phyloP scores from a whole-genome alignment of 2,329 filamentous ascomycete genomes.

The Cladosporium sp. region DNA sequence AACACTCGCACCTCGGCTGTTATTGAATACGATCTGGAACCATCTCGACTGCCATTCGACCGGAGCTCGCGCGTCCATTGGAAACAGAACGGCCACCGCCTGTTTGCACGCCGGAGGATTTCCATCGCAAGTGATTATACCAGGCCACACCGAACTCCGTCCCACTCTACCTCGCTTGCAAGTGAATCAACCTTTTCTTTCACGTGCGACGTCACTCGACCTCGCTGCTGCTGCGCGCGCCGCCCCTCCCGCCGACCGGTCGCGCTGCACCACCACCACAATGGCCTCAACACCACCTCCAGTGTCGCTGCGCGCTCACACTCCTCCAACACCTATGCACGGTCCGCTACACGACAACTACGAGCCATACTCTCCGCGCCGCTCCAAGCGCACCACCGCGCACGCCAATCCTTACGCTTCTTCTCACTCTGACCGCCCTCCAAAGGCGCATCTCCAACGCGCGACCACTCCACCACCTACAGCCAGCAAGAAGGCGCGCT shows the following conservation, averaged over 20 bases:
- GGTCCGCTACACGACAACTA: slow-evolving; percentile 63
- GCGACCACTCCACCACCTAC: slow-evolving; percentile 24
- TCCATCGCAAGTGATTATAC: not conserved
- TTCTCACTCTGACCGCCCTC: slow-evolving; percentile 31
- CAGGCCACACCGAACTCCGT: not conserved
- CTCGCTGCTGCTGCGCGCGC: slow-evolving; percentile 7
- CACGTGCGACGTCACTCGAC: not conserved
- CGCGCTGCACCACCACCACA: slow-evolving; percentile 13
- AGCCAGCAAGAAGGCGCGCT: slow-evolving; percentile 35
- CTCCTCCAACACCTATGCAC: slow-evolving; percentile 65
- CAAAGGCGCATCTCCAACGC: slow-evolving; percentile 6
- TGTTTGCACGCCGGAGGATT: slow-evolving; percentile 6
- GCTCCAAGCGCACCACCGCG: slow-evolving; percentile 25
- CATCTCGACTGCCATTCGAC: not conserved
- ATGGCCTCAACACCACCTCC: slow-evolving; percentile 12
- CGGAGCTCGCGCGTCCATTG: not conserved
- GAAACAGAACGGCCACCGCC: slow-evolving; percentile 2
- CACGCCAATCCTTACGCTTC: slow-evolving; percentile 44
- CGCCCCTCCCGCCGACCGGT: slow-evolving; percentile 10
- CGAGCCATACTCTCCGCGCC: slow-evolving; percentile 63
- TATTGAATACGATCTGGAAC: not conserved
- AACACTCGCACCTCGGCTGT: not conserved
- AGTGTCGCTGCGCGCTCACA: slow-evolving; percentile 45
- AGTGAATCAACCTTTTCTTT: not conserved
- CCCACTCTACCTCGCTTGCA: not conserved